A percentile compares a stretch with the other conserved stretches of the same genome.
These are phyloP conservation scores for Phytopythium kandeliae DNA, from an alignment of 352 stramenopile genomes.

Conservation along the genomic window DNA sequence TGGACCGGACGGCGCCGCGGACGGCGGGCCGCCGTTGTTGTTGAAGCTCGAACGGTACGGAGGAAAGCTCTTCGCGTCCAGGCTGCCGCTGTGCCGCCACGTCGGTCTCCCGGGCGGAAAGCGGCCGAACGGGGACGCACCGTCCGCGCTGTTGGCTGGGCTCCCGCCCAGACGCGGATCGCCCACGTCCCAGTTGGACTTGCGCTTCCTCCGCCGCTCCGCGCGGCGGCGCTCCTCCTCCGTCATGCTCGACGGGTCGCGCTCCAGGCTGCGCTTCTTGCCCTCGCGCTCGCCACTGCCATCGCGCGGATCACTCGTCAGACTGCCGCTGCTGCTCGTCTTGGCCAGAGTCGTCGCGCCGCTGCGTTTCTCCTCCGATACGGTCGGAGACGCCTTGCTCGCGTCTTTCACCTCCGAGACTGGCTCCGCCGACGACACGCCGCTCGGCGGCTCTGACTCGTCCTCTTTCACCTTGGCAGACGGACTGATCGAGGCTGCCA, in stretches of 20 bases:
- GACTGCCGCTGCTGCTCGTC: slow-evolving; percentile 19
- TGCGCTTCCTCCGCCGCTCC: slow-evolving; percentile 57
- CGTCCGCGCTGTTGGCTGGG: slow-evolving; percentile 16
- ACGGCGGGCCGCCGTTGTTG: slow-evolving; percentile 11
- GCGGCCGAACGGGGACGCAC: slow-evolving; percentile 39
- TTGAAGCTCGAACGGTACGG: slow-evolving; percentile 34
- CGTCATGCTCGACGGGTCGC: slow-evolving; percentile 26
- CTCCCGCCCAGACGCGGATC: slow-evolving; percentile 51
- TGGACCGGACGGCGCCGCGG: slow-evolving; percentile 9
- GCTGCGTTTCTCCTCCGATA: slow-evolving; percentile 11
- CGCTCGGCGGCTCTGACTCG: slow-evolving; percentile 20
- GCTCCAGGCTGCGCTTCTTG: slow-evolving; percentile 40
- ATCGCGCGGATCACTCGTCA: slow-evolving; percentile 8
- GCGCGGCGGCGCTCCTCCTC: slow-evolving; percentile 54
- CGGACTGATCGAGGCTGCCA: slow-evolving; percentile 40
- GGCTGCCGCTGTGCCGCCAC: slow-evolving; percentile 59
- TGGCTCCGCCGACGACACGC: slow-evolving; percentile 3
- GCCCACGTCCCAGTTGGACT: slow-evolving; percentile 81
- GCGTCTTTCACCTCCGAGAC: background rate
- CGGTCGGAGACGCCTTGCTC: slow-evolving; percentile 4
- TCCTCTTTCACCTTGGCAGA: slow-evolving; percentile 45
- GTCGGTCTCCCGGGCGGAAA: slow-evolving; percentile 44
- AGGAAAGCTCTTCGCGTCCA: slow-evolving; percentile 54
- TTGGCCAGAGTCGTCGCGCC: slow-evolving; percentile 10
- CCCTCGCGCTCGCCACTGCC: slow-evolving; percentile 5